phyloP scores from a whole-genome alignment of 306 rosid species.

The Quercus variabilis region DNA sequence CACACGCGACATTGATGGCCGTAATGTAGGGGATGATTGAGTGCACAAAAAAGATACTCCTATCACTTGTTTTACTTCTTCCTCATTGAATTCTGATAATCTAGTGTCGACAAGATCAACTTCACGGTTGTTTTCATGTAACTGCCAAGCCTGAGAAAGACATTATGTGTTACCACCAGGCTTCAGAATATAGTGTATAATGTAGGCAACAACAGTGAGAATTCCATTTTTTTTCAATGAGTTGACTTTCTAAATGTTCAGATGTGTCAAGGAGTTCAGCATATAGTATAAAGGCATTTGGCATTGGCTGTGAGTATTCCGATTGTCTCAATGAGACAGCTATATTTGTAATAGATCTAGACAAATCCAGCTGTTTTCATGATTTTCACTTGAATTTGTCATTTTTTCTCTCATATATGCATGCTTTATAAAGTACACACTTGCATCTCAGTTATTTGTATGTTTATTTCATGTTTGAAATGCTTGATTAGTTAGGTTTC shows the following conservation, averaged over 20 bases:
- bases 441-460: no score
- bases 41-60: constrained; percentile 62
- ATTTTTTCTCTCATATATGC: no score
- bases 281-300: background rate
- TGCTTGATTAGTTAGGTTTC: no score
- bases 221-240: no score
- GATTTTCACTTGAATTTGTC: no score
- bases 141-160: constrained; percentile 54
- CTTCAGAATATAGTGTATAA: no score
- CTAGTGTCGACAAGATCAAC: constrained; percentile 43
- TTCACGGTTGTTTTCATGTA: constrained; percentile 45
- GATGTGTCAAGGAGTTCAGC: background rate
- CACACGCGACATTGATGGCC: background rate
- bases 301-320: background rate
- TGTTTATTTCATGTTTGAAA: no score
- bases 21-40: constrained; percentile 50
- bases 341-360: background rate
- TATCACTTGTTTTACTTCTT: constrained; percentile 43
- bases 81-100: constrained; percentile 36
- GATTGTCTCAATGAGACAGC: background rate
- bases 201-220: no score
- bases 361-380: no score
- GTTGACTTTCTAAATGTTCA: no score
- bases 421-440: no score
- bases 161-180: no score